A percentile compares a stretch with the other conserved stretches of the same genome.
Evolutionary conservation across 2,329 filamentous ascomycete genomes (phyloP).

Genomic region (Leptodontidium sp.): DNA sequence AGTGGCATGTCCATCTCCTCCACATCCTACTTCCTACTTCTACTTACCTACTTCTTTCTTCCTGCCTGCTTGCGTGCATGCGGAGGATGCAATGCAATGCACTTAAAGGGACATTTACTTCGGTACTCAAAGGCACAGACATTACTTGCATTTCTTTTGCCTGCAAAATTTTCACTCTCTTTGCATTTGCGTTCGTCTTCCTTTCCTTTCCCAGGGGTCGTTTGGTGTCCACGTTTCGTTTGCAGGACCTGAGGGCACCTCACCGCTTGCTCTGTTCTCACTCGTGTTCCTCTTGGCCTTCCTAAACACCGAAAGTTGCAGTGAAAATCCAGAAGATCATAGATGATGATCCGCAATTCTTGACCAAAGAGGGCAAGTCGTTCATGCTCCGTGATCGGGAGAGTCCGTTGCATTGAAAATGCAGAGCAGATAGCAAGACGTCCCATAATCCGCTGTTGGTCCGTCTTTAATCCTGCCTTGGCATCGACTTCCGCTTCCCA

Average conservation of each 20-base stretch:
- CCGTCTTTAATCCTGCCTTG: neutral
- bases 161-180: neutral
- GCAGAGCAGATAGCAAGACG: slow-evolving; percentile 1
- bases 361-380: slow-evolving; percentile 9
- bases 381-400: slow-evolving; percentile 13
- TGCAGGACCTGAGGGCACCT: neutral
- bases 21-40: neutral
- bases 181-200: neutral
- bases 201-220: neutral
- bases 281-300: slow-evolving; percentile 10
- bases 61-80: neutral
- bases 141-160: neutral
- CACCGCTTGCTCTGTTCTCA: slow-evolving; percentile 11
- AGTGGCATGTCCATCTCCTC: neutral
- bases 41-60: no score
- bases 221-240: slow-evolving; percentile 12
- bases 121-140: neutral
- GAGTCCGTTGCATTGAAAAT: neutral
- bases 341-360: slow-evolving; percentile 13
- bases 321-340: slow-evolving; percentile 11
- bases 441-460: slow-evolving; percentile 1
- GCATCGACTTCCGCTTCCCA: slow-evolving; percentile 7
- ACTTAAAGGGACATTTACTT: neutral
- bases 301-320: slow-evolving; percentile 17
- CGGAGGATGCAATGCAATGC: neutral